Percentiles rank a stretch among this genome's conserved stretches.
Evolutionary conservation across 306 rosid genomes (phyloP).

Genomic region (Phaseolus lunatus): DNA sequence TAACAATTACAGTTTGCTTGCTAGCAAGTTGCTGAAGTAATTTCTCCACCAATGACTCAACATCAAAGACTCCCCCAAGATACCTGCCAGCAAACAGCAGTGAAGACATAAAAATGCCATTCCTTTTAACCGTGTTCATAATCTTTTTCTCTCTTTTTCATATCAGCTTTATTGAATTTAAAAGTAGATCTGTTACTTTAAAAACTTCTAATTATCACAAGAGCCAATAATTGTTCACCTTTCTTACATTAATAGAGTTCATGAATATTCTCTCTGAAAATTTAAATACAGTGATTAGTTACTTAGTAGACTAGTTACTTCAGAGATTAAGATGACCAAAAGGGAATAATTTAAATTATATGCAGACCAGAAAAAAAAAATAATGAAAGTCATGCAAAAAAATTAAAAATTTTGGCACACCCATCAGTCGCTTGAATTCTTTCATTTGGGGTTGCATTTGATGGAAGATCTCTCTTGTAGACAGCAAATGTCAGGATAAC

Average conservation of each 20-base stretch:
- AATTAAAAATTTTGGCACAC: constrained; percentile 51
- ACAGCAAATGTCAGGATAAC: constrained; percentile 96
- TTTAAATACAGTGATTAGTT: neutral
- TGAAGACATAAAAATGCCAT: constrained; percentile 12
- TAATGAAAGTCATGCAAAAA: constrained; percentile 13
- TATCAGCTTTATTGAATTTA: constrained; percentile 9
- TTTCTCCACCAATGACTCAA: constrained; percentile 95
- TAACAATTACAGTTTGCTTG: constrained; percentile 91
- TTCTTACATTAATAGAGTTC: neutral
- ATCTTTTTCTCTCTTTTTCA: neutral
- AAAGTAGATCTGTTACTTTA: constrained; percentile 24
- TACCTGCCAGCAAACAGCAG: constrained; percentile 64
- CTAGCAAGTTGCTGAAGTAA: constrained; percentile 97
- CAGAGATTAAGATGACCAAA: constrained; percentile 3
- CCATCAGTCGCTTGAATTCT: constrained; percentile 93
- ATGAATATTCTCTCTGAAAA: neutral
- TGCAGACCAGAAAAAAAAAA: neutral
- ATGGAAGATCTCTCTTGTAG: constrained; percentile 85
- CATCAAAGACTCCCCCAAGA: constrained; percentile 95
- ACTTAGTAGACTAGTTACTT: neutral
- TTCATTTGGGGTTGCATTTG: constrained; percentile 91
- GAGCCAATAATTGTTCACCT: neutral
- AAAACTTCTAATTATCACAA: neutral
- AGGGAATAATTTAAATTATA: constrained; percentile 13
- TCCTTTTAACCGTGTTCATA: neutral